Percentiles rank a stretch among this genome's conserved stretches.
Evolutionary conservation across 78 protist genomes (phyloP).

Genomic region (Monosiga brevicollis): DNA sequence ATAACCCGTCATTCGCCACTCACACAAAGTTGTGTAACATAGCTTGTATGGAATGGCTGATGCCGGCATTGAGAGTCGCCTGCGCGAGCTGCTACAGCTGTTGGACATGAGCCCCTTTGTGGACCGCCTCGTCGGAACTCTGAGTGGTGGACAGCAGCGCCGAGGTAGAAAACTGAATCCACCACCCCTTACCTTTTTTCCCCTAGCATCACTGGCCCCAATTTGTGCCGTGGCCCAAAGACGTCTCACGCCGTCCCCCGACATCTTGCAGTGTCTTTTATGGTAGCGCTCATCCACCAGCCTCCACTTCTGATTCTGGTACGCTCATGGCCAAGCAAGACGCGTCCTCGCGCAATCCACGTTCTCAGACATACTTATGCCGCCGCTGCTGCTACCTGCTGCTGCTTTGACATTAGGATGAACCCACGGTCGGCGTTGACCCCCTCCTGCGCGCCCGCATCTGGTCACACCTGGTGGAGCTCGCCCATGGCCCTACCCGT

Average conservation of each 20-base stretch:
- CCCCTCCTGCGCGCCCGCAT: constrained; percentile 22
- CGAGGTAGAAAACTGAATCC: constrained; percentile 15
- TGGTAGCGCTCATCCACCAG: constrained; percentile 37
- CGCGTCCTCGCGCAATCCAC: too few species aligned
- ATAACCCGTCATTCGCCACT: too few species aligned
- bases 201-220: background rate
- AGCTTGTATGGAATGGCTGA: too few species aligned
- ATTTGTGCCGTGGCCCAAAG: background rate
- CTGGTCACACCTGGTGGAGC: constrained; percentile 25
- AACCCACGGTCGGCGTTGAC: constrained; percentile 56
- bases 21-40: too few species aligned
- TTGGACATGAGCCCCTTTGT: background rate
- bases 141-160: constrained; percentile 58
- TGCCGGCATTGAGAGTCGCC: too few species aligned
- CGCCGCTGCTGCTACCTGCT: too few species aligned
- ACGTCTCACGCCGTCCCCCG: background rate
- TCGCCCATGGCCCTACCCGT: constrained; percentile 5
- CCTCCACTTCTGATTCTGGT: constrained; percentile 34
- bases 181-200: background rate
- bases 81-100: too few species aligned
- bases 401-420: too few species aligned
- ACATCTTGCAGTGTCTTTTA: background rate
- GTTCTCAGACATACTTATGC: too few species aligned
- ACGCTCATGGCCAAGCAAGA: too few species aligned
- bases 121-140: constrained; percentile 4